Evolutionary conservation across 140 eudicot genomes (phyloP).

Genomic region (Senecio squalidus): DNA sequence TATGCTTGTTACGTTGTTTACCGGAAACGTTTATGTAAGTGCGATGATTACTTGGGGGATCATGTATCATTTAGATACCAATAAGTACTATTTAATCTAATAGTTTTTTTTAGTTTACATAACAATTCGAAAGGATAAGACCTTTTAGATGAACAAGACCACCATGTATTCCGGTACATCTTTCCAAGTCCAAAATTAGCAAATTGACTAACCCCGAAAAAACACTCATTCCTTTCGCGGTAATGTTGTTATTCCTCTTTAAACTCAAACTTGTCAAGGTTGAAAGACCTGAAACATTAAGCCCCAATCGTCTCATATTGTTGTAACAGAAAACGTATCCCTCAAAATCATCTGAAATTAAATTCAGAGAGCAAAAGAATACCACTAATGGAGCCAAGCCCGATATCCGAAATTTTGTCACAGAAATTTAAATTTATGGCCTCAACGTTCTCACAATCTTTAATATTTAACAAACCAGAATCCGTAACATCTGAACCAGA

Average conservation of each 20-base stretch:
- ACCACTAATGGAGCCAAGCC: slow-evolving; percentile 64
- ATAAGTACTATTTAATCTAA: no score
- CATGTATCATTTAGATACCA: no score
- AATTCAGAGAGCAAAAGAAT: not conserved
- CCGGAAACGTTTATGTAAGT: no score
- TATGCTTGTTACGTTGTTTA: not conserved
- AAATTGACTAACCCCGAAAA: slow-evolving; percentile 58
- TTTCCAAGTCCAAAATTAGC: slow-evolving; percentile 77
- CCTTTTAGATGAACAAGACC: slow-evolving; percentile 89
- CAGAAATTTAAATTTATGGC: slow-evolving; percentile 72
- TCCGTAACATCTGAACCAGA: slow-evolving; percentile 94
- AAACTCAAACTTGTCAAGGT: slow-evolving; percentile 70
- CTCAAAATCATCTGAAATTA: not conserved
- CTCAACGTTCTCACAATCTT: slow-evolving; percentile 62
- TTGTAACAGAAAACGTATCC: not conserved
- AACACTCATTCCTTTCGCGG: slow-evolving; percentile 70
- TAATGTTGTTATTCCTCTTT: slow-evolving; percentile 60
- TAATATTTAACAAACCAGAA: slow-evolving; percentile 52
- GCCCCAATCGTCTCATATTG: not conserved
- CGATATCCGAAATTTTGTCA: slow-evolving; percentile 71
- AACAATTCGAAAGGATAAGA: not conserved
- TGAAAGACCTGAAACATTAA: slow-evolving; percentile 50
- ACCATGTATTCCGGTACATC: slow-evolving; percentile 83
- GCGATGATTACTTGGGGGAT: no score
- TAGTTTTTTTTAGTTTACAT: no score